Percentiles rank a stretch among this genome's conserved stretches.
Evolutionary conservation across 257 asterid genomes (phyloP).

Genomic region (Knoxia roxburghii): DNA sequence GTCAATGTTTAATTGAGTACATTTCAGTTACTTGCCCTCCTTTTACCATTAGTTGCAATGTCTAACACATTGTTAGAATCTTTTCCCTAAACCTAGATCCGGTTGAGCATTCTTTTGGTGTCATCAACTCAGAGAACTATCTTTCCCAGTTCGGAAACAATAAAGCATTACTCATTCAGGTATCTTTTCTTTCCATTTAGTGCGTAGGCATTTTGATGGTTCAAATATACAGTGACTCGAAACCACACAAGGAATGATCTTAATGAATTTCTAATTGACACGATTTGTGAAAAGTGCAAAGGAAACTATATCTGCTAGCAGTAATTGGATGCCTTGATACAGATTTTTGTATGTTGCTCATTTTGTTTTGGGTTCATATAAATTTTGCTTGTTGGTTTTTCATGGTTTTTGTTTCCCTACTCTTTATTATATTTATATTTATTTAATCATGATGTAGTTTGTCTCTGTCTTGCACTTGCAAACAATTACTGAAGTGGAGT

Average conservation of each 20-base stretch:
- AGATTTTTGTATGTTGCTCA: not conserved
- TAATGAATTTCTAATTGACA: not conserved
- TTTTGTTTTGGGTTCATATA: not conserved
- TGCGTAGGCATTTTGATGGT: constrained; percentile 8
- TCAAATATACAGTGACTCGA: not conserved
- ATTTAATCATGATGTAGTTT: not conserved
- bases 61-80: constrained; percentile 15
- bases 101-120: constrained; percentile 33
- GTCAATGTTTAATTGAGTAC: constrained; percentile 3
- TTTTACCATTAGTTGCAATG: not conserved
- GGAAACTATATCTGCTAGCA: too few relatives aligned
- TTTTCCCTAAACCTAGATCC: constrained; percentile 41
- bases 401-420: not conserved
- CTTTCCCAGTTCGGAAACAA: constrained; percentile 52
- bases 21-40: not conserved
- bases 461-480: too few relatives aligned
- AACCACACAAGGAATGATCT: not conserved
- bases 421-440: not conserved
- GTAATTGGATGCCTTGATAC: too few relatives aligned
- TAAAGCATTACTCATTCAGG: constrained; percentile 85
- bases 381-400: not conserved
- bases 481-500: not conserved
- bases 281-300: not conserved
- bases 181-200: constrained; percentile 15
- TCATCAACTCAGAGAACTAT: constrained; percentile 53